A percentile compares a stretch with the other conserved stretches of the same genome.
These are phyloP conservation scores for Agroathelia rolfsii DNA, from an alignment of 1,284 basidiomycete genomes.

Conservation along the genomic window DNA sequence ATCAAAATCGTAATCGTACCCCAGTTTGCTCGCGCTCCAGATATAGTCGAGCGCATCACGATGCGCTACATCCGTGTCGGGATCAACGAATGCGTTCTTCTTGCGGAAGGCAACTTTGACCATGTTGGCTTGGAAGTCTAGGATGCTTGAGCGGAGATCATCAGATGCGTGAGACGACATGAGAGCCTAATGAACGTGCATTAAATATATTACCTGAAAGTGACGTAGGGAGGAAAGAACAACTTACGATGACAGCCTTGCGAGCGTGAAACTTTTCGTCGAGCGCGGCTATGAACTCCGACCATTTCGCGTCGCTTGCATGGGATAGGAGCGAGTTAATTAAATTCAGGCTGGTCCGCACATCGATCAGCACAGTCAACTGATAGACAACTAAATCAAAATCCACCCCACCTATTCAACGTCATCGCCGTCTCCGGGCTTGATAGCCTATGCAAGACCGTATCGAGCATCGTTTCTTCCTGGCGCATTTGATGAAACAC, in stretches of 20 bases:
- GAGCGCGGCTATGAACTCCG: slow-evolving; percentile 67
- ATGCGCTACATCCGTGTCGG: slow-evolving; percentile 53
- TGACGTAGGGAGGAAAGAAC: slow-evolving; percentile 1
- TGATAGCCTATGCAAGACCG: slow-evolving; percentile 69
- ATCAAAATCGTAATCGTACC: slow-evolving; percentile 41
- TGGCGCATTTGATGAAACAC: slow-evolving; percentile 76
- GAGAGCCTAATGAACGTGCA: slow-evolving; percentile 44
- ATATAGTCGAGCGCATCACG: slow-evolving; percentile 58
- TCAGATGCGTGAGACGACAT: slow-evolving; percentile 84
- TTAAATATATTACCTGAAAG: slow-evolving; percentile 7
- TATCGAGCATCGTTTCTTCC: slow-evolving; percentile 57
- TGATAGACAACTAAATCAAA: slow-evolving; percentile 3
- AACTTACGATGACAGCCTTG: slow-evolving; percentile 73
- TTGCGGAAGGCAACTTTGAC: slow-evolving; percentile 74
- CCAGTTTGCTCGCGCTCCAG: slow-evolving; percentile 58
- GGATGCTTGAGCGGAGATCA: slow-evolving; percentile 76
- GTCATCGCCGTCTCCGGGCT: slow-evolving; percentile 81
- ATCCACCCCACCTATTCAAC: slow-evolving; percentile 59
- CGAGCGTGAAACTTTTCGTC: slow-evolving; percentile 76
- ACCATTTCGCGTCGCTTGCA: slow-evolving; percentile 68
- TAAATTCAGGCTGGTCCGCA: slow-evolving; percentile 61
- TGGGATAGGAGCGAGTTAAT: slow-evolving; percentile 82
- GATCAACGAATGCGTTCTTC: slow-evolving; percentile 71
- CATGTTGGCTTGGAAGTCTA: slow-evolving; percentile 89
- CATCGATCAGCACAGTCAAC: slow-evolving; percentile 10